Percentiles rank a stretch among this genome's conserved stretches.
These are phyloP conservation scores for Cucurbita ficifolia DNA, from an alignment of 306 rosid species.

Conservation along the genomic window DNA sequence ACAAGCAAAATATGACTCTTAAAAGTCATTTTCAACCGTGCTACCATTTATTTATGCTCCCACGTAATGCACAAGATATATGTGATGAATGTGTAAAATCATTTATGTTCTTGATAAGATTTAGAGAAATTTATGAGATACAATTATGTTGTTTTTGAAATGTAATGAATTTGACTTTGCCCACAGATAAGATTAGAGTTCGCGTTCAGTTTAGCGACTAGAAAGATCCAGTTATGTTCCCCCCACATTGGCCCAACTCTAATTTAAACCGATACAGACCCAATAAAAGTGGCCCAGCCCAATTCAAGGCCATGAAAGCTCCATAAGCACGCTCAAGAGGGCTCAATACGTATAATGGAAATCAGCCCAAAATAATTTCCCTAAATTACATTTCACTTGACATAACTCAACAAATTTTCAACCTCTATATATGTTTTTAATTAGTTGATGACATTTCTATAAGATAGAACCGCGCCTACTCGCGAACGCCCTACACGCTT, in stretches of 20 bases:
- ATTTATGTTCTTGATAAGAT: background rate
- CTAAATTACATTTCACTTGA: background rate
- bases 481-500: conserved; percentile 56
- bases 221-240: background rate
- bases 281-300: background rate
- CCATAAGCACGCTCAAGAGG: background rate
- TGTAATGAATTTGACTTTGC: background rate
- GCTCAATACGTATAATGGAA: background rate
- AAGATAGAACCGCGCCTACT: conserved; percentile 59
- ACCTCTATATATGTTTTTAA: too few relatives aligned
- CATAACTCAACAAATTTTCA: too few relatives aligned
- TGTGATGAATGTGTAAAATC: background rate
- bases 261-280: background rate
- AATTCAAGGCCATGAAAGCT: background rate
- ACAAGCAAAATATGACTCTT: too few relatives aligned
- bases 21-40: too few relatives aligned
- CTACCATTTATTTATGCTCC: too few relatives aligned
- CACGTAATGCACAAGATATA: too few relatives aligned
- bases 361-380: background rate
- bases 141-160: background rate
- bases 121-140: background rate
- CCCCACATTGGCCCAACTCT: background rate
- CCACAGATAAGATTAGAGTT: background rate
- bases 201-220: background rate
- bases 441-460: background rate